phyloP scores from a whole-genome alignment of 2,329 filamentous ascomycete genomes.

The Pseudogymnoascus sp. region DNA sequence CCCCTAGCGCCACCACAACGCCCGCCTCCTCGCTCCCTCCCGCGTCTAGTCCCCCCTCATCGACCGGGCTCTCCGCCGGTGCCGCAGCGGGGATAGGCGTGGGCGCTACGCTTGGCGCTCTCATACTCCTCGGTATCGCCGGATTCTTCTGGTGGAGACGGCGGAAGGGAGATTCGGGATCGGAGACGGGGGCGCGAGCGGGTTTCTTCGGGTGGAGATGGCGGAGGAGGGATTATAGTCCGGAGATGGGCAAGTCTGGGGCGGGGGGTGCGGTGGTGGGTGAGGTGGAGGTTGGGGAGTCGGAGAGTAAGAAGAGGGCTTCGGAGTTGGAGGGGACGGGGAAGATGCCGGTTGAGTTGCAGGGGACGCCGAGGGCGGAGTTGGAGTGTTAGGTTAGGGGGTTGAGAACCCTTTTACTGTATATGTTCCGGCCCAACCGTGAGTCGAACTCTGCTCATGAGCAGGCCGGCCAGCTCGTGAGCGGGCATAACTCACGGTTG shows the following conservation, averaged over 20 bases:
- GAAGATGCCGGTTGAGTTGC: background rate
- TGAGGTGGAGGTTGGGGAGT: background rate
- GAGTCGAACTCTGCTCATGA: no score
- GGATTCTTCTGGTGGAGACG: background rate
- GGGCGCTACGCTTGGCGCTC: background rate
- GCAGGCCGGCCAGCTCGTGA: no score
- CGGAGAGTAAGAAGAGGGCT: background rate
- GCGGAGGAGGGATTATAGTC: no score
- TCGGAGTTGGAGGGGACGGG: background rate
- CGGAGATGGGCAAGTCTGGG: background rate
- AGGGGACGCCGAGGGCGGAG: background rate
- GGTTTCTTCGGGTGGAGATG: no score
- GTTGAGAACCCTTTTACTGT: no score
- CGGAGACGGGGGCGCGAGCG: background rate
- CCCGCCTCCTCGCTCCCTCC: background rate
- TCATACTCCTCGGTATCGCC: background rate
- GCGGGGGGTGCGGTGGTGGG: no score
- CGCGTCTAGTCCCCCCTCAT: background rate
- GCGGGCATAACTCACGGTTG: no score
- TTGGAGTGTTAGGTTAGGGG: background rate
- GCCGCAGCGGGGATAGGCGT: background rate
- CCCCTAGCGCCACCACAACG: background rate
- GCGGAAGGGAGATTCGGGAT: background rate
- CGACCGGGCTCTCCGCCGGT: background rate
- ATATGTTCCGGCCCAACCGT: no score